These are phyloP conservation scores for Alternaria triticimaculans DNA, from an alignment of 2,329 filamentous ascomycete genomes.

Conservation along the genomic window DNA sequence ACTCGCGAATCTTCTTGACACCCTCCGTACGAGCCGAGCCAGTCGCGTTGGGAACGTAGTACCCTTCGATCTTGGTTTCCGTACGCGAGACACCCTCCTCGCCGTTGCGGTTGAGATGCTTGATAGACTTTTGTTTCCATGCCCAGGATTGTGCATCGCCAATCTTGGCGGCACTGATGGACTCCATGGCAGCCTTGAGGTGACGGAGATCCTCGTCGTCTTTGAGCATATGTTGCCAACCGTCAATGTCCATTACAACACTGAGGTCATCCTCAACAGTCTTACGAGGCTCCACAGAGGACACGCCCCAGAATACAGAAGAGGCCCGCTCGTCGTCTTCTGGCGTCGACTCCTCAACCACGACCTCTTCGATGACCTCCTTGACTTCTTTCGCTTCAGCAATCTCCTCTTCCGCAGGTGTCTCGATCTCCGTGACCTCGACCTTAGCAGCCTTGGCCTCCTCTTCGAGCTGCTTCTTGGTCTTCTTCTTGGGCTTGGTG, in stretches of 20 bases:
- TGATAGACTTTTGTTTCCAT: constrained; percentile 75
- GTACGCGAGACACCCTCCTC: constrained; percentile 60
- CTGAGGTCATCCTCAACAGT: constrained; percentile 71
- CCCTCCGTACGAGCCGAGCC: constrained; percentile 92
- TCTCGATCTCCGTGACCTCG: constrained; percentile 50
- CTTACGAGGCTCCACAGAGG: constrained; percentile 63
- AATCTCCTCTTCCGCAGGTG: constrained; percentile 38
- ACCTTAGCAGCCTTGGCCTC: constrained; percentile 47
- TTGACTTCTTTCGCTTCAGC: constrained; percentile 54
- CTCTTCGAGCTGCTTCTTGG: constrained; percentile 77
- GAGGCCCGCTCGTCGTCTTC: constrained; percentile 54
- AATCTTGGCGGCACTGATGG: constrained; percentile 57
- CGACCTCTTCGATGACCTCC: constrained; percentile 37
- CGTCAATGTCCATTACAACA: constrained; percentile 72
- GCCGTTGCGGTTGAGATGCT: constrained; percentile 68
- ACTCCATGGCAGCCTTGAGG: constrained; percentile 60
- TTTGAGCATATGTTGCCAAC: constrained; percentile 72
- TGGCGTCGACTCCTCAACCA: constrained; percentile 38
- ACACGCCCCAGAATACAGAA: constrained; percentile 67
- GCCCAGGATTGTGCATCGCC: constrained; percentile 69
- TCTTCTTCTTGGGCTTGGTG: constrained; percentile 72
- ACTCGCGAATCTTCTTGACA: constrained; percentile 92
- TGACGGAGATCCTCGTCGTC: constrained; percentile 71
- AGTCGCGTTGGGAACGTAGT: constrained; percentile 84
- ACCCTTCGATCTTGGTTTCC: constrained; percentile 65